Evolutionary conservation across 768 basidiomycete species (phyloP).

Genomic region (Candolleomyces aberdarensis): DNA sequence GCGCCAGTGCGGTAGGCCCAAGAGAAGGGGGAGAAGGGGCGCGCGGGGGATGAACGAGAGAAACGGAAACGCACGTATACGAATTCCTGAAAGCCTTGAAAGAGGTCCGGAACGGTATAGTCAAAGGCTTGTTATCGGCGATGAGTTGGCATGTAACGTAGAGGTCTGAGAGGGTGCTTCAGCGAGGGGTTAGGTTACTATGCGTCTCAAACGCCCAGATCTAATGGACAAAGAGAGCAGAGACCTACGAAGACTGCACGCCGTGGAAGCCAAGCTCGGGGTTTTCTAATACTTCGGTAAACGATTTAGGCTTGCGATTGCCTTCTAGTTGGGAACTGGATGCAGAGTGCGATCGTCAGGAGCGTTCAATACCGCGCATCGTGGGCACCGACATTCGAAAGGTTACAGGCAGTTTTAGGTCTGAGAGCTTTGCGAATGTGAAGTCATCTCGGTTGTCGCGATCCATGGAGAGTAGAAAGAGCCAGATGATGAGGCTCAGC

Average conservation of each 20-base stretch:
- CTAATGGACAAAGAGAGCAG: neutral
- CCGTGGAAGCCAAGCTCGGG: slow-evolving; percentile 84
- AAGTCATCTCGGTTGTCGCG: slow-evolving; percentile 78
- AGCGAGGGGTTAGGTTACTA: neutral
- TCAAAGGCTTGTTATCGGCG: slow-evolving; percentile 90
- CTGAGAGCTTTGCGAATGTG: slow-evolving; percentile 87
- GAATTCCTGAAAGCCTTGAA: slow-evolving; percentile 89
- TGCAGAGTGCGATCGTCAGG: neutral
- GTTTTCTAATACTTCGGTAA: slow-evolving; percentile 79
- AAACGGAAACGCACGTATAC: slow-evolving; percentile 70
- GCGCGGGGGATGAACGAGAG: neutral
- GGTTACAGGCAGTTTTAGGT: slow-evolving; percentile 84
- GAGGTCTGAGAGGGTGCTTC: slow-evolving; percentile 85
- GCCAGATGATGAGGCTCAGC: neutral
- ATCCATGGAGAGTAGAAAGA: slow-evolving; percentile 33
- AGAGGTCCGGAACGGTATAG: slow-evolving; percentile 87
- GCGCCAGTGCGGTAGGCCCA: too few relatives aligned
- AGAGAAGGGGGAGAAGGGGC: too few relatives aligned
- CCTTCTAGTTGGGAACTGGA: slow-evolving; percentile 85
- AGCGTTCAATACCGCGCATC: neutral
- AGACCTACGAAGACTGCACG: slow-evolving; percentile 68
- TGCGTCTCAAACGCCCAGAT: neutral
- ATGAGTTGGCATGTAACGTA: slow-evolving; percentile 91
- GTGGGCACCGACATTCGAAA: slow-evolving; percentile 64
- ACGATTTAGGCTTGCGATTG: slow-evolving; percentile 61